phyloP scores from a whole-genome alignment of 495 filamentous ascomycete species.

The Neurospora africana region DNA sequence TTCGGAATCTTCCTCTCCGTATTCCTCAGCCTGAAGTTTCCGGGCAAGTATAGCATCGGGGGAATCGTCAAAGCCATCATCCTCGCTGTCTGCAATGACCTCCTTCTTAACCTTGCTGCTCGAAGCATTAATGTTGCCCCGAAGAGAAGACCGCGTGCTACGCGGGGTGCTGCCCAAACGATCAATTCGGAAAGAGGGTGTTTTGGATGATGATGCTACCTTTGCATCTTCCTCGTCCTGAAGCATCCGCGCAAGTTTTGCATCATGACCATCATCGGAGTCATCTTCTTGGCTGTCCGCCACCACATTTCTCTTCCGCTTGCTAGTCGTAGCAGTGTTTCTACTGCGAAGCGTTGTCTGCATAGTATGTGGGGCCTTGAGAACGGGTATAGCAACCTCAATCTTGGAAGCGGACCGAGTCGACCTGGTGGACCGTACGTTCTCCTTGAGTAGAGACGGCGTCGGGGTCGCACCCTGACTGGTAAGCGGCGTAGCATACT shows the following conservation, averaged over 20 bases:
- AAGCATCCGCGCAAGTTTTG: slow-evolving; percentile 45
- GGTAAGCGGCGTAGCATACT: slow-evolving; percentile 67
- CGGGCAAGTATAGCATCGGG: slow-evolving; percentile 44
- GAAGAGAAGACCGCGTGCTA: background rate
- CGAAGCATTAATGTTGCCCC: background rate
- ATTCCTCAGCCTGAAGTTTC: slow-evolving; percentile 50
- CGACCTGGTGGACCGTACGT: slow-evolving; percentile 3
- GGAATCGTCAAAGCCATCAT: slow-evolving; percentile 16
- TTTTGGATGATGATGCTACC: background rate
- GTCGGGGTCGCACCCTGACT: slow-evolving; percentile 54
- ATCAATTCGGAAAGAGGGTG: background rate
- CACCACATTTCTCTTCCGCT: slow-evolving; percentile 19
- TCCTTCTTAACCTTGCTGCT: slow-evolving; percentile 11
- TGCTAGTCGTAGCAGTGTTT: slow-evolving; percentile 17
- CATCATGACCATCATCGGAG: slow-evolving; percentile 35
- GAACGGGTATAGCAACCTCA: slow-evolving; percentile 17
- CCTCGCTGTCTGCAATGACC: slow-evolving; percentile 20
- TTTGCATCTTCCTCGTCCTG: slow-evolving; percentile 51
- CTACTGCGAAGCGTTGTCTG: slow-evolving; percentile 13
- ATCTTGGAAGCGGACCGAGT: slow-evolving; percentile 8
- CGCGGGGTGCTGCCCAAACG: background rate
- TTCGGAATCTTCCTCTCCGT: slow-evolving; percentile 12
- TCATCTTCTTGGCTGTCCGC: slow-evolving; percentile 29
- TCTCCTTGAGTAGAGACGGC: slow-evolving; percentile 12
- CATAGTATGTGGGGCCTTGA: background rate